Base-by-base conservation (phyloP, 129 eudicot genomes). In the Lactuca sativa region DNA sequence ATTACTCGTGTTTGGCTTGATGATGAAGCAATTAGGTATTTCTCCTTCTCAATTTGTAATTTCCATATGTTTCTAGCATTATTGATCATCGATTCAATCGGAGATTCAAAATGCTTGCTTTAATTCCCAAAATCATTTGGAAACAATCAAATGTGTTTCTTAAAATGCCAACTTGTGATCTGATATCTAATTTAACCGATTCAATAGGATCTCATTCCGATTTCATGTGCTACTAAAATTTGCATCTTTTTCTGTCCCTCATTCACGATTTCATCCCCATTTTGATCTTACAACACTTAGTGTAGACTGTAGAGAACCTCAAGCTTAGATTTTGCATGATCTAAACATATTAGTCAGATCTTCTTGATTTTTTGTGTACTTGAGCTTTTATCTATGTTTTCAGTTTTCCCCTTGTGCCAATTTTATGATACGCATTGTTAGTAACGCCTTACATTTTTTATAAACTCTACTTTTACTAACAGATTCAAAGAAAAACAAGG, bases 1-100 rank as follows among this genome's bases (percentile, higher is more conserved):
- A 55, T 69, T 36, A 72, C 16, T 49, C 59, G 7, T 7, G 53
- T 17, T 25, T 33, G 16, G 47, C 60, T 60, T 30, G n/a, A 11
- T 32, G 62, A 48, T 33, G 62, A 51, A 33, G 56, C 51, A 11
- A 47, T 72, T 49, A 30, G 61, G 77, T 60, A 72, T 61, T 55
- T 49, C 63, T 54, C 12, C 21, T 53, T 69, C 62, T 66, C 36
- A 33, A 1, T 49, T 55, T 55, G 15, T 55, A 40, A 16, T 34
- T 54, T 18, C 9, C 16, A 58, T 44, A 33, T 53, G 60, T 54
- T 68, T 4, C 32, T 12, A 33, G 13, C 44, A 34, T 57, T 30
- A 52, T 2, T 37, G 43, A 47, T 25, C 41, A 66, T 64, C 37
- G 37, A 38, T 64, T 64, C 48, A 47, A 21, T 17, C 32, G 15